Percentiles rank a stretch among this genome's conserved stretches.
These are phyloP conservation scores for Boletus subparvulus DNA, from an alignment of 768 basidiomycete genomes.

Conservation along the genomic window DNA sequence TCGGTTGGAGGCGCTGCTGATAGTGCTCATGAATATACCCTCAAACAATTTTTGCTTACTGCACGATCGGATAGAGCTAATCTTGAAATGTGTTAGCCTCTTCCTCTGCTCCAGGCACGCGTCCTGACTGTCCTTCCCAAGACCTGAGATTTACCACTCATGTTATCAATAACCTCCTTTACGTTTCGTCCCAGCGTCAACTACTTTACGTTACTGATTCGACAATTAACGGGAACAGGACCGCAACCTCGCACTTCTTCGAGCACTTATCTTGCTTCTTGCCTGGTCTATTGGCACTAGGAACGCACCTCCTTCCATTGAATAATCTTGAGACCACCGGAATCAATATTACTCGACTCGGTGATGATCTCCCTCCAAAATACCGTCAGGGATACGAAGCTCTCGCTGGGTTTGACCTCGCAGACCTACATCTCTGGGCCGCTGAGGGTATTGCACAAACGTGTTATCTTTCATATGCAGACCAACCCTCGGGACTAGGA, in stretches of 20 bases:
- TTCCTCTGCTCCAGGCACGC: background rate
- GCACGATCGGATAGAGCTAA: constrained; percentile 58
- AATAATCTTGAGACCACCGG: constrained; percentile 49
- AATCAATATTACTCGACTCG: constrained; percentile 44
- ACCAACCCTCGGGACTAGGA: constrained; percentile 65
- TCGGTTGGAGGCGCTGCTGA: constrained; percentile 70
- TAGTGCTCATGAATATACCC: constrained; percentile 75
- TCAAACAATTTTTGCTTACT: constrained; percentile 71
- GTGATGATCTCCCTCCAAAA: constrained; percentile 20
- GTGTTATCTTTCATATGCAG: constrained; percentile 70
- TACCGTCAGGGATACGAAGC: constrained; percentile 34
- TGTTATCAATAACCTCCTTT: constrained; percentile 65
- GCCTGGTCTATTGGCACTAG: constrained; percentile 72
- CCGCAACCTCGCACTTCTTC: constrained; percentile 48
- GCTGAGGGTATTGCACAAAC: constrained; percentile 73
- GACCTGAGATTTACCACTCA: constrained; percentile 62
- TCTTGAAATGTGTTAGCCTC: constrained; percentile 62
- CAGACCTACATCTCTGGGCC: constrained; percentile 69
- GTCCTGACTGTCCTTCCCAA: constrained; percentile 27
- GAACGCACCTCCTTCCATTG: constrained; percentile 60
- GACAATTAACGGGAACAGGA: constrained; percentile 26
- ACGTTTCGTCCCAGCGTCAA: constrained; percentile 59
- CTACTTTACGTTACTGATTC: constrained; percentile 70
- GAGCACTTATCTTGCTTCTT: constrained; percentile 81
- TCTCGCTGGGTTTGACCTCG: constrained; percentile 50